Percentiles rank a stretch among this genome's conserved stretches.
Conservation (phyloP, 2,329 filamentous ascomycete genomes). For the Pyricularia pennisetigena region DNA sequence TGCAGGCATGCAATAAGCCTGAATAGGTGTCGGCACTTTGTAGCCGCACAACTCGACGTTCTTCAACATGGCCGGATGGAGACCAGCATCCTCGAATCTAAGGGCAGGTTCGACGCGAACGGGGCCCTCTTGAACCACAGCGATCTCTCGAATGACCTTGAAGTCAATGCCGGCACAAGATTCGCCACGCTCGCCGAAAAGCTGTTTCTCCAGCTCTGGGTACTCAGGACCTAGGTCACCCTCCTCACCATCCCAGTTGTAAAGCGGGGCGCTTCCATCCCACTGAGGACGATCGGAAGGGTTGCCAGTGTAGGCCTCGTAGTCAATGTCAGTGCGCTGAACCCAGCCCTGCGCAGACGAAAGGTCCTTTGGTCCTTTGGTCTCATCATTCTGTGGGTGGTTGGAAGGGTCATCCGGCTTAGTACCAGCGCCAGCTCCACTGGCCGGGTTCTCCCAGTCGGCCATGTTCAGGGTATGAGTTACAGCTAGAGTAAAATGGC, state of each 20-base stretch:
- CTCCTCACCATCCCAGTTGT: conserved; percentile 77
- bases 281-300: conserved; percentile 21
- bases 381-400: conserved; percentile 16
- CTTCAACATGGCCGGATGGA: conserved; percentile 74
- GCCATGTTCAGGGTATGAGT: neutral
- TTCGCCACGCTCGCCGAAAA: conserved; percentile 54
- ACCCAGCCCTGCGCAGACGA: conserved; percentile 31
- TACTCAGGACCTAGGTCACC: conserved; percentile 74
- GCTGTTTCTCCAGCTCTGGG: conserved; percentile 59
- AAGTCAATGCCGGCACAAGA: conserved; percentile 50
- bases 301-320: conserved; percentile 23
- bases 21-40: conserved; percentile 69
- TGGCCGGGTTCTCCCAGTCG: neutral
- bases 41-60: conserved; percentile 72
- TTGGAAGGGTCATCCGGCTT: conserved; percentile 16
- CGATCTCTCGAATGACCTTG: conserved; percentile 44
- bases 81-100: conserved; percentile 62
- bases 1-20: conserved; percentile 74
- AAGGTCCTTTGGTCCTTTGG: conserved; percentile 11
- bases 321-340: conserved; percentile 35
- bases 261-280: conserved; percentile 52
- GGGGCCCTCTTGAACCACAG: conserved; percentile 47
- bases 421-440: neutral
- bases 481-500: neutral
- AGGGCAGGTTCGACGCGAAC: conserved; percentile 39